phyloP scores from a whole-genome alignment of 2,329 filamentous ascomycete genomes.

The Hypoxylon sp. region DNA sequence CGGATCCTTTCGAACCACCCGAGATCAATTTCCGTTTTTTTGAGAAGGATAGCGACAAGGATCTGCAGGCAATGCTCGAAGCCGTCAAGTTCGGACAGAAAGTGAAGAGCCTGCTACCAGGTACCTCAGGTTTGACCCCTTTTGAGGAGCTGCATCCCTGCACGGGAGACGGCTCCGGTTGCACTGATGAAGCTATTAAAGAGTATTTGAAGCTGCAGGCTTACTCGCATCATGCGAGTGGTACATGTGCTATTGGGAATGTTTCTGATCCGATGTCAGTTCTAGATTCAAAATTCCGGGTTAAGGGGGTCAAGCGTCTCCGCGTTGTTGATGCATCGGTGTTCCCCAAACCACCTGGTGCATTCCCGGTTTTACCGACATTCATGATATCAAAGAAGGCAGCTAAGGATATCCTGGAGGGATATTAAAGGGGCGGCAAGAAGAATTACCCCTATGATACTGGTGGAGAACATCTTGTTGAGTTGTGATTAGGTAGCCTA shows the following conservation, averaged over 20 bases:
- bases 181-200: conserved; percentile 45
- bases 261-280: conserved; percentile 67
- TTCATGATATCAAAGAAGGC: conserved; percentile 52
- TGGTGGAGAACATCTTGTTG: not conserved
- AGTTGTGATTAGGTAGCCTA: not conserved
- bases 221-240: conserved; percentile 48
- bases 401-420: conserved; percentile 47
- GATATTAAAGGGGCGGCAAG: not conserved
- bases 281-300: conserved; percentile 66
- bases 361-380: conserved; percentile 50
- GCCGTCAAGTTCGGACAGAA: conserved; percentile 40
- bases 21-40: conserved; percentile 75
- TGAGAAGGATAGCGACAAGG: conserved; percentile 61
- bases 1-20: conserved; percentile 75
- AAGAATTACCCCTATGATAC: not conserved
- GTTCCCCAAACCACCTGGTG: conserved; percentile 64
- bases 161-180: conserved; percentile 29
- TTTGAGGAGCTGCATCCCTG: conserved; percentile 49
- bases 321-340: conserved; percentile 69
- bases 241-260: conserved; percentile 49
- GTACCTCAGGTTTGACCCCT: conserved; percentile 63
- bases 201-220: conserved; percentile 45
- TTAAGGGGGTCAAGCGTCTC: conserved; percentile 65
- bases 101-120: conserved; percentile 22
- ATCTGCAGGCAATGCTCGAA: conserved; percentile 49